Base-by-base conservation (phyloP, 2,329 filamentous ascomycete species). In the Penicillium sp. region DNA sequence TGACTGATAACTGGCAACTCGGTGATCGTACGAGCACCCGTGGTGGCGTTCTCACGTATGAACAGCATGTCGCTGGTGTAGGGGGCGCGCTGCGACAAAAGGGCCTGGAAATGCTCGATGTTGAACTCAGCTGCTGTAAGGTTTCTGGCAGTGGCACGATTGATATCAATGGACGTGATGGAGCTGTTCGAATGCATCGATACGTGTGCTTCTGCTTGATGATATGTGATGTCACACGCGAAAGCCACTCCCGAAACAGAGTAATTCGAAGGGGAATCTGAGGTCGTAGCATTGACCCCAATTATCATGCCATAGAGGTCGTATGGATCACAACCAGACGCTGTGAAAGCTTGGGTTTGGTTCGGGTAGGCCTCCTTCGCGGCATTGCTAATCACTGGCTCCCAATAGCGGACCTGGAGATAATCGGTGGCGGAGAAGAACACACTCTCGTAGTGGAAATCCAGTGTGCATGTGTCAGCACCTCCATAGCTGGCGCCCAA, bases 11-110 rank as follows among this genome's bases (percentile, higher is more conserved):
- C 64, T 1, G 69, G 69, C 9, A 72, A 48, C 42, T 71, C 68
- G 0, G 67, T 72, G 10, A 71, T 50, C 1, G 54, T 64, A 2
- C 65, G 66, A 29, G 58, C 60, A 5, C 65, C 66, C 2, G 64
- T 65, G 1, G 67, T 71, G 11, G 54, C 46, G 32, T 72, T 71
- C 18, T 66, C 57, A 16, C 58, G 50, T 31, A 72, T 63, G 42
- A 71, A 72, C 8, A 72, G 50, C 58, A 70, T 65, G 29, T 72
- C 69, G 49, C 69, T 71, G 10, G 68, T 72, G 44, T 69, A 72
- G 1, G 67, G 65, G 5, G 68, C 65, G 18, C 68, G 66, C 27
- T 71, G 57, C 1, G 66, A 64, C 4, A 72, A 55, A 4, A 71
- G 57, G 5, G 62, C 63, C 24, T 71, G 66, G 27, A 72, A 72